Conservation (phyloP, 768 basidiomycete species). For the Lanmaoa rubissima region DNA sequence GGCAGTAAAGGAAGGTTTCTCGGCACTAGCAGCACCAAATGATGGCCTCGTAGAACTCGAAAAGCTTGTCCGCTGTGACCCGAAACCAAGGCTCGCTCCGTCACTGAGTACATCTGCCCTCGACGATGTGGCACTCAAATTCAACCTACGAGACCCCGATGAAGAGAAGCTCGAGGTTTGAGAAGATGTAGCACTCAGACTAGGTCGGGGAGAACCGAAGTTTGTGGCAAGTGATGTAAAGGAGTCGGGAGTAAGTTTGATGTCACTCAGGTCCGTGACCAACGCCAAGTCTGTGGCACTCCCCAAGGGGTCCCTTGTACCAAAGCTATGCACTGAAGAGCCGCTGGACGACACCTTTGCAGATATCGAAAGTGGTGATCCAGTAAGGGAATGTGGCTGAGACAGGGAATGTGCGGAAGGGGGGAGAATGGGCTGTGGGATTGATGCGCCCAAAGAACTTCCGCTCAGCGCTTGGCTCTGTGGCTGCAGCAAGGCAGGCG, state of each 20-base stretch:
- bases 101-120: slow-evolving; percentile 22
- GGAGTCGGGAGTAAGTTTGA: slow-evolving; percentile 26
- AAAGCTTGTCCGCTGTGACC: slow-evolving; percentile 24
- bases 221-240: slow-evolving; percentile 24
- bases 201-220: slow-evolving; percentile 28
- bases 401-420: slow-evolving; percentile 25
- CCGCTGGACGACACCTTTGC: slow-evolving; percentile 22
- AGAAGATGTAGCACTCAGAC: slow-evolving; percentile 28
- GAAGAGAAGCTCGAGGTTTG: slow-evolving; percentile 29
- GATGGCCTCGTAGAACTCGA: slow-evolving; percentile 18
- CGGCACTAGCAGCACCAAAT: slow-evolving; percentile 16
- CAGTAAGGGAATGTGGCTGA: slow-evolving; percentile 28
- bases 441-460: slow-evolving; percentile 15
- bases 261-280: slow-evolving; percentile 26
- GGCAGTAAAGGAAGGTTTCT: slow-evolving; percentile 16
- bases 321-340: slow-evolving; percentile 20
- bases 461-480: slow-evolving; percentile 17
- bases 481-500: slow-evolving; percentile 16
- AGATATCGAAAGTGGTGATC: slow-evolving; percentile 27
- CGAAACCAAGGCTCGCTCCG: slow-evolving; percentile 11
- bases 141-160: slow-evolving; percentile 23
- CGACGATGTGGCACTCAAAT: slow-evolving; percentile 19
- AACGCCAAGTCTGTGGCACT: slow-evolving; percentile 22
- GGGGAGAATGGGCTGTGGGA: slow-evolving; percentile 22
- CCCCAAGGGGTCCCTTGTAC: slow-evolving; percentile 9